Conservation (phyloP, 805 yeast species). For the Kazachstania psychrophila region DNA sequence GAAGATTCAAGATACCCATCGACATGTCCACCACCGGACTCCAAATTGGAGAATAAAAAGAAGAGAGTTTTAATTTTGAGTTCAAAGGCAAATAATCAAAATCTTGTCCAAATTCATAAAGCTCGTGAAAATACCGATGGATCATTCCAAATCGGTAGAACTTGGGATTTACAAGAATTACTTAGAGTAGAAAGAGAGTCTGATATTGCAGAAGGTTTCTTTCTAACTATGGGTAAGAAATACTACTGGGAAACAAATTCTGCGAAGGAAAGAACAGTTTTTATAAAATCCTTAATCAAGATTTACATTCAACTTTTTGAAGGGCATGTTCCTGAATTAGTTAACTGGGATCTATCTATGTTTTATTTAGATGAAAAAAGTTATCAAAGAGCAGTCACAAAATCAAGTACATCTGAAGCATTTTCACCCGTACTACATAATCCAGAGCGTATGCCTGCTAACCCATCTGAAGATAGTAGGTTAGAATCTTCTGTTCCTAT, state of each 20-base stretch:
- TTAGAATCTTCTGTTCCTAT: too few species aligned
- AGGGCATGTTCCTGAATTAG: constrained; percentile 45
- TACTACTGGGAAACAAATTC: constrained; percentile 75
- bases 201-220: constrained; percentile 46
- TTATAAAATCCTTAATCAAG: constrained; percentile 44
- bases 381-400: constrained; percentile 28
- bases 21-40: constrained; percentile 52
- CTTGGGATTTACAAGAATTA: constrained; percentile 79
- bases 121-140: constrained; percentile 74
- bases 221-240: constrained; percentile 56
- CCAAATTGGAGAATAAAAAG: constrained; percentile 44
- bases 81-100: constrained; percentile 46
- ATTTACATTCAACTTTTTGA: constrained; percentile 46
- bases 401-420: neutral
- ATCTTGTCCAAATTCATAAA: constrained; percentile 72
- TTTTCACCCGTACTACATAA: neutral
- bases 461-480: neutral
- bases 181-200: constrained; percentile 44
- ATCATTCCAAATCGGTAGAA: constrained; percentile 78
- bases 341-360: constrained; percentile 40
- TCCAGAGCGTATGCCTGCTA: neutral
- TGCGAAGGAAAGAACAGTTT: constrained; percentile 49
- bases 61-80: constrained; percentile 43
- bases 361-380: constrained; percentile 34
- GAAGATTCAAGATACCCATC: constrained; percentile 70